phyloP scores from a whole-genome alignment of 1,284 basidiomycete species.

The Fomitopsis betulina region DNA sequence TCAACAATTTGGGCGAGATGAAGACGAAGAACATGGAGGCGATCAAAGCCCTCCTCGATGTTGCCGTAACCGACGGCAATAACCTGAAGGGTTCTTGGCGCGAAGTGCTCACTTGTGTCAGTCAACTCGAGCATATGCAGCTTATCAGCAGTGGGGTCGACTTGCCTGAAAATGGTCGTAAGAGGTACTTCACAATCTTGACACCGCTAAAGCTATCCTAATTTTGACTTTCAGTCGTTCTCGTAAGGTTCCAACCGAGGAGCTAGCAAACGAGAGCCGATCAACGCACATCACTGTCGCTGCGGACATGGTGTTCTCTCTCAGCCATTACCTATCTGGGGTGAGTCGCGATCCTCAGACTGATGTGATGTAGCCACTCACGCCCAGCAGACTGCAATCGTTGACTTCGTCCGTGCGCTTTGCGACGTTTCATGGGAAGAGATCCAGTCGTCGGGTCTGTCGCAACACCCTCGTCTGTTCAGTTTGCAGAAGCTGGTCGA shows the following conservation, averaged over 20 bases:
- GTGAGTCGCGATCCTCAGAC: conserved; percentile 44
- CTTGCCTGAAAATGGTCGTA: conserved; percentile 71
- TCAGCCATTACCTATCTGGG: conserved; percentile 91
- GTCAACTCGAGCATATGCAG: conserved; percentile 97
- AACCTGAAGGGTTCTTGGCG: conserved; percentile 94
- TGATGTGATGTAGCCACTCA: conserved; percentile 5
- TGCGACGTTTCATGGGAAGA: conserved; percentile 99
- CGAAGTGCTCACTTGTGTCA: conserved; percentile 92
- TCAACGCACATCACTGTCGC: conserved; percentile 98
- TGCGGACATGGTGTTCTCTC: conserved; percentile 98
- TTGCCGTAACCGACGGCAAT: conserved; percentile 92
- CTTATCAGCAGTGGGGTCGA: conserved; percentile 87
- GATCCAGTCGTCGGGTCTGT: conserved; percentile 94
- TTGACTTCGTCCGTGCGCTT: conserved; percentile 95
- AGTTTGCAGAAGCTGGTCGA: conserved; percentile 98
- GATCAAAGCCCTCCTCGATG: conserved; percentile 89
- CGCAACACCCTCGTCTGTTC: conserved; percentile 92
- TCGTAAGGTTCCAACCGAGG: conserved; percentile 80
- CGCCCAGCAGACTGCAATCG: conserved; percentile 79
- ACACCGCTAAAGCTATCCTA: background rate
- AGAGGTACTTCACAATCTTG: conserved; percentile 48
- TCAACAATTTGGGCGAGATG: conserved; percentile 97
- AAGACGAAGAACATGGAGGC: conserved; percentile 98
- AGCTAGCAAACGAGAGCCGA: conserved; percentile 93
- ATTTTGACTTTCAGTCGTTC: conserved; percentile 35